Base-by-base conservation (phyloP, 2,329 filamentous ascomycete genomes). In the Phialemoniopsis sp. region DNA sequence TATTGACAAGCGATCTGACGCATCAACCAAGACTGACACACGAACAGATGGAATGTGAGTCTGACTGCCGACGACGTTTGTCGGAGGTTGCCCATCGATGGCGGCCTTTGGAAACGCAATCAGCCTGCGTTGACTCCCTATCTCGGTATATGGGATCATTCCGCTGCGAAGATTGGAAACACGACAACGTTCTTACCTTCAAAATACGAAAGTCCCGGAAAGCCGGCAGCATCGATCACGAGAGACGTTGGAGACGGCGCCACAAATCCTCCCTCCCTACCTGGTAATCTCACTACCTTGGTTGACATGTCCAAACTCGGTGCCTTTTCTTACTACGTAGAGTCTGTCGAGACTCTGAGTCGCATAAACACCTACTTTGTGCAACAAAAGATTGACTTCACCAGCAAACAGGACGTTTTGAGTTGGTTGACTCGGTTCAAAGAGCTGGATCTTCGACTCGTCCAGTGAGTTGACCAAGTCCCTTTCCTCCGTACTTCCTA, bases 391-490 rank as follows among this genome's bases (percentile, higher is more conserved):
- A 49, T 64, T 40, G 52, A 63, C 26, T 47, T 57, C 8, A 40
- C 47, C 10, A 50, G 56, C 39, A 52, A 53, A 4, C 51, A 55
- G 10, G 55, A 61, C 32, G 52, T 63, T 34, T 47, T 50, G 13
- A 51, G 49, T 18, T 66, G 62, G 62, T 46, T 66, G 7, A 64
- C 52, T 14, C 50, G 61, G n/a, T 66, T 66, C 48, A 64, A 66
- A 40, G 62, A 66, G 44, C 42, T 65, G 7, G 62, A 66, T 43
- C 42, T 65, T 3, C 54, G 58, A 4, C 49, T 65, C 1, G 58
- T 65, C 6, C 56, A 60, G 54, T 56, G 44, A 30, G 50, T 46
- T 13, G 36, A 42, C 44, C 34, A 14, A 8, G 4, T 19, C 13
- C 14, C 28, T 28, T 2, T 36, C 19, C 30, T 26, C 10, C 21